Percentiles rank a stretch among this genome's conserved stretches.
phyloP scores from a whole-genome alignment of 805 yeast species.

The Ogataea siamensis region DNA sequence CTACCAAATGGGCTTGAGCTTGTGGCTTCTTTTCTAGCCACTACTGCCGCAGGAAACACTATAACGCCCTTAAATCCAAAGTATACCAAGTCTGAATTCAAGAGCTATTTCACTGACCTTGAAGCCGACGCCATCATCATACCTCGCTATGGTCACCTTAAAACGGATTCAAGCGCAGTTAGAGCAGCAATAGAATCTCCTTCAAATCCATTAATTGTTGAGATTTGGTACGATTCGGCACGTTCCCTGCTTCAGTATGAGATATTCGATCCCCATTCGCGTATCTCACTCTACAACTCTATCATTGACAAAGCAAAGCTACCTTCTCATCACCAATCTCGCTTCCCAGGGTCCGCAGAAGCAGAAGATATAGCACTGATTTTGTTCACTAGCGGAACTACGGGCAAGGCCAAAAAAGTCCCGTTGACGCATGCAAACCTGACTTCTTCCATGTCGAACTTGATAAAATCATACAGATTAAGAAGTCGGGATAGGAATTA shows the following conservation, averaged over 20 bases:
- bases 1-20: conserved; percentile 62
- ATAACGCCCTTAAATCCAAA: conserved; percentile 71
- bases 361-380: conserved; percentile 56
- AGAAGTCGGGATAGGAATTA: conserved; percentile 51
- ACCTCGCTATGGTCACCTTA: conserved; percentile 46
- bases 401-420: conserved; percentile 75
- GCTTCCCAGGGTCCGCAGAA: conserved; percentile 17
- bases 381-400: conserved; percentile 73
- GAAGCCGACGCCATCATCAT: conserved; percentile 57
- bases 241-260: conserved; percentile 43
- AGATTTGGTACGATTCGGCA: conserved; percentile 44
- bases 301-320: conserved; percentile 17
- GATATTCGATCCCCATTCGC: conserved; percentile 17
- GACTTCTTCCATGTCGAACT: conserved; percentile 57
- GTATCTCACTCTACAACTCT: conserved; percentile 22
- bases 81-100: conserved; percentile 59
- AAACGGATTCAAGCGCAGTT: conserved; percentile 32
- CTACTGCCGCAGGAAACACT: conserved; percentile 52
- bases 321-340: conserved; percentile 16
- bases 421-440: conserved; percentile 67
- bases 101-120: conserved; percentile 62
- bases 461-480: conserved; percentile 55
- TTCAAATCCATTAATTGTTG: conserved; percentile 54
- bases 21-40: conserved; percentile 52
- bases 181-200: conserved; percentile 29